phyloP scores from a whole-genome alignment of 2,329 filamentous ascomycete genomes.

The Diplodia mutila region DNA sequence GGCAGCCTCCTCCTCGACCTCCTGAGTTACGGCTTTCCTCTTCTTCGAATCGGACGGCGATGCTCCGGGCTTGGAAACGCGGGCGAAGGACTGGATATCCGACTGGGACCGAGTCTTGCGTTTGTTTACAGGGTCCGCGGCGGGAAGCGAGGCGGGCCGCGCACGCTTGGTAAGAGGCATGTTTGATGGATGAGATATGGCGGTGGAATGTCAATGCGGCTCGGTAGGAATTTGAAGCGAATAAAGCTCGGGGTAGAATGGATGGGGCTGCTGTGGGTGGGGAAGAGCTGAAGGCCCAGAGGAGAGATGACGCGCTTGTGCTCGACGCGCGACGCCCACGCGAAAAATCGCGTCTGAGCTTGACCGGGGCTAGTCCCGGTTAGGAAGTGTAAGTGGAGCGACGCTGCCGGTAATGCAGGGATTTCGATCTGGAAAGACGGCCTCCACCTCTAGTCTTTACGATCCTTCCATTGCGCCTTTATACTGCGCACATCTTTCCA shows the following conservation, averaged over 20 bases:
- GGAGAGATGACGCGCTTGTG: constrained; percentile 1
- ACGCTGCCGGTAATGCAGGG: not conserved
- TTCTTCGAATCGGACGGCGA: constrained; percentile 16
- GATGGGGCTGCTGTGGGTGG: not conserved
- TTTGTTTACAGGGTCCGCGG: constrained; percentile 17
- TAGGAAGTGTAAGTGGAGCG: constrained; percentile 19
- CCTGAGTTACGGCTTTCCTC: constrained; percentile 16
- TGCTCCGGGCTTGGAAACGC: constrained; percentile 1
- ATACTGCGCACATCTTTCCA: not conserved
- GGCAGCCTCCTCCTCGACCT: not conserved
- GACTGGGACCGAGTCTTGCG: constrained; percentile 14
- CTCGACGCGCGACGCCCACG: not conserved
- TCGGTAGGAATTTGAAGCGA: not conserved
- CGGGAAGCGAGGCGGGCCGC: constrained; percentile 10
- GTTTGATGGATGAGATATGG: not conserved
- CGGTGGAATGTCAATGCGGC: constrained; percentile 15
- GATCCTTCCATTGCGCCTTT: not conserved
- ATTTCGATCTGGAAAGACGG: not conserved
- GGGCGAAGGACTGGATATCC: constrained; percentile 24
- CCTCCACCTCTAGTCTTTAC: not conserved
- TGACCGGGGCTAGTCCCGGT: not conserved
- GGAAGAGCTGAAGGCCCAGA: not conserved
- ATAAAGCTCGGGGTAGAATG: constrained; percentile 12
- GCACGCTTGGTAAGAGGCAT: constrained; percentile 19
- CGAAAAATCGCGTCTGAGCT: constrained; percentile 23